These are phyloP conservation scores for Cyamopsis tetragonoloba DNA, from an alignment of 306 rosid genomes.

Conservation along the genomic window DNA sequence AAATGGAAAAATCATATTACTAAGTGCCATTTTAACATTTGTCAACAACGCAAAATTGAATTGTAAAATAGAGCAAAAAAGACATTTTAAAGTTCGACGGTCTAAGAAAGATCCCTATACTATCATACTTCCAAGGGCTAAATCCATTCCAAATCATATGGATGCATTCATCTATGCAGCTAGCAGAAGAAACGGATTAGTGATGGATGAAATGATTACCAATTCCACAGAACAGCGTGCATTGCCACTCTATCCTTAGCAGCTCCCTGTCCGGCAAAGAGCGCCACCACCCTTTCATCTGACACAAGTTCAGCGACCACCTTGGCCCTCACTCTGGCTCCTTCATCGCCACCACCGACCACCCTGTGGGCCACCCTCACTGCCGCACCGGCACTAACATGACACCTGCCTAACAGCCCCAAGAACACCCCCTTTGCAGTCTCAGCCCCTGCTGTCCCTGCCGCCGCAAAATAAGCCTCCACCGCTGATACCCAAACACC, in stretches of 20 bases:
- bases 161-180: neutral
- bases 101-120: neutral
- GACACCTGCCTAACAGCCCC: conserved; percentile 84
- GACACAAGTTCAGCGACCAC: conserved; percentile 86
- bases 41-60: no score
- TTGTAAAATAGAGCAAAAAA: no score
- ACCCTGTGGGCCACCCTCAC: conserved; percentile 74
- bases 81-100: neutral
- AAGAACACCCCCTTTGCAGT: conserved; percentile 83
- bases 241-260: conserved; percentile 68
- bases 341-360: conserved; percentile 50
- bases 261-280: conserved; percentile 55
- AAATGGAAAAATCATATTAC: neutral
- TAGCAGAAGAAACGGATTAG: conserved; percentile 6
- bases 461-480: conserved; percentile 70
- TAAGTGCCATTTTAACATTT: neutral
- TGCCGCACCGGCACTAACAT: conserved; percentile 77
- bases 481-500: conserved; percentile 86
- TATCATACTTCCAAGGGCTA: neutral
- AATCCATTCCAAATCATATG: neutral
- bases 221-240: conserved; percentile 91
- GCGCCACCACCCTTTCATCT: conserved; percentile 78
- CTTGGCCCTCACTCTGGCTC: conserved; percentile 63
- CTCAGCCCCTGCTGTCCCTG: conserved; percentile 86
- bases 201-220: conserved; percentile 43